Base-by-base conservation (phyloP, 2,329 filamentous ascomycete species). In the Diaporthe capsici region DNA sequence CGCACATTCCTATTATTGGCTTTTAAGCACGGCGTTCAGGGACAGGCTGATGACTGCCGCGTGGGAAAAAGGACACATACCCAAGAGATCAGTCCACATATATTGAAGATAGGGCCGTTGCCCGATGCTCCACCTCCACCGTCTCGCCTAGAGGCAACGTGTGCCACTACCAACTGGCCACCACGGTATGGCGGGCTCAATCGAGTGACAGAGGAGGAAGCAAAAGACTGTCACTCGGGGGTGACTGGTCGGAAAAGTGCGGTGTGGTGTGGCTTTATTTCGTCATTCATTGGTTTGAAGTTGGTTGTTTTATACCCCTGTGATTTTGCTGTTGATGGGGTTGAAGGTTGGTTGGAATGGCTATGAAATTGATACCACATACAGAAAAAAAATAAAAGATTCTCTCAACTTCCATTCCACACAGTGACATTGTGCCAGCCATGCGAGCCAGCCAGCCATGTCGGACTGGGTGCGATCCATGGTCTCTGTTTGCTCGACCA, bases 11-110 rank as follows among this genome's bases (percentile, higher is more conserved):
- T 55, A 75, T 42, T 31, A 57, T 55, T 58, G 60, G 57, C 42
- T 67, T 70, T 51, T 34, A n/a, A 76, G 75, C 72, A 75, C 55
- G 75, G 75, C 72, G 75, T 75, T 75, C 31, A 57, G n/a, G 71
- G 49, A 55, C 39, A 31, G 37, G 49, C 42, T 51, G 20, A 61
- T 73, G 61, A 34, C 58, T 47, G 3, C 2, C 65, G 47, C 47
- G 65, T 70, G 65, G 17, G n/a, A 42, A 55, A 70, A 39, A 28
- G 47, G 22, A 4, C 47, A 42, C 65, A 42, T 55, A n/a, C 34
- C 47, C 65, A 22, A 42, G 15, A 51, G 7, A 55, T 70, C 47
- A 15, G 12, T 55, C 49, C 42, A 42, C 49, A 49, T 55, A 28
- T 70, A 55, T 55, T 34, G 31, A 28, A 51, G 51, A 55, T 6